Base-by-base conservation (phyloP, 2,329 filamentous ascomycete genomes). In the Rhynchosporium agropyri region DNA sequence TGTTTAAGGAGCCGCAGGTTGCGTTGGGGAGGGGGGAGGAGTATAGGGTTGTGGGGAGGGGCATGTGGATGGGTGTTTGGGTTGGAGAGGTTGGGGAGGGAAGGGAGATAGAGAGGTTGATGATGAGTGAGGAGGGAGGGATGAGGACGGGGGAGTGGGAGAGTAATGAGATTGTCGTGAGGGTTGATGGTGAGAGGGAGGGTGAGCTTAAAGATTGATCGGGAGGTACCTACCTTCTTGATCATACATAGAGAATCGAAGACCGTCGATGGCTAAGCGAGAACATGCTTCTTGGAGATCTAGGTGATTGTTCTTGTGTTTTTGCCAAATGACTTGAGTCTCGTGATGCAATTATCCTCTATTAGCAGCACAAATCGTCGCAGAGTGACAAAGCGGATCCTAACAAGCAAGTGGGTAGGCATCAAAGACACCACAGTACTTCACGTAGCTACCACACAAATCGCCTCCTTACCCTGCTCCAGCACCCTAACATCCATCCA, bases 401-500 rank as follows among this genome's bases (percentile, higher is more conserved):
- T 20, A 20, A 20, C 20, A 20, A 20, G 20, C 20, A 20, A 20
- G 20, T 20, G 20, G 20, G 20, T 20, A 20, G 20, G 20, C 20
- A 20, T 20, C 20, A 20, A 20, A 20, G 20, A 20, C 20, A 20
- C 20, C 20, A 20, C 20, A 20, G 20, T 20, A 20, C 20, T 20
- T 58, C 43, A 49, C 62, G 70, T 69, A 50, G 66, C 58, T 8
- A 73, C 68, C 46, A 74, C 64, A 55, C 69, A 60, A 2, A 74
- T 62, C 10, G 64, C 68, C 55, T 71, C 72, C 2, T 55, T 43
- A 3, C 68, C 72, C 48, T 71, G 68, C 8, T 75, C 72, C 29
- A 83, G 80, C 71, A 78, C 83, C 65, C 75, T 76, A 0, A 97
- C 82, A 63, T 85, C 83, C 75, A 96, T 84, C 81, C 85, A 88